A percentile compares a stretch with the other conserved stretches of the same genome.
phyloP scores from a whole-genome alignment of 2,329 filamentous ascomycete species.

The Aureobasidium mangrovei region DNA sequence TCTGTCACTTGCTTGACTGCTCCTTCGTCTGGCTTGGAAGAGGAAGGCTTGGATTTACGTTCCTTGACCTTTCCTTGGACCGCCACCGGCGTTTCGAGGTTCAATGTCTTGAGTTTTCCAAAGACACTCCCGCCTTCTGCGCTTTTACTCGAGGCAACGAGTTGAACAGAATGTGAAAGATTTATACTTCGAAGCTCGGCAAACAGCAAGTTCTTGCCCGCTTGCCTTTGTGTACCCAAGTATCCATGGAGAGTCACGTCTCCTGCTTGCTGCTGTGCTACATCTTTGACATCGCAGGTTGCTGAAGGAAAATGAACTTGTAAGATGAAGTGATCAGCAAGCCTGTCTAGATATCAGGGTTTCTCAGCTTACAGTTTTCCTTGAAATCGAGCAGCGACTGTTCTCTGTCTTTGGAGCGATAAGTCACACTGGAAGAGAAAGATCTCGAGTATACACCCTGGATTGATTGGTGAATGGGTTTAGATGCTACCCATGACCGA shows the following conservation, averaged over 20 bases:
- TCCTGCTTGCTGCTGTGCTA: conserved; percentile 19
- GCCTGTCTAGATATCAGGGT: neutral
- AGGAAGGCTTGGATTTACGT: conserved; percentile 24
- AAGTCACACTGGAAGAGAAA: neutral
- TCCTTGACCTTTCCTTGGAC: conserved; percentile 42
- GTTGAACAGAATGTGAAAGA: conserved; percentile 28
- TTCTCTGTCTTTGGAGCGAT: neutral
- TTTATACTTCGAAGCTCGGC: conserved; percentile 46
- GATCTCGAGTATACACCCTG: neutral
- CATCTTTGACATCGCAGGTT: conserved; percentile 30
- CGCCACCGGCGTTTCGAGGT: conserved; percentile 46
- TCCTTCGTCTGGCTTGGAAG: conserved; percentile 21
- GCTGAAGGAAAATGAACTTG: conserved; percentile 40
- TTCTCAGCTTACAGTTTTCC: conserved; percentile 14
- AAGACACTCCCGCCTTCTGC: neutral
- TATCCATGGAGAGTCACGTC: conserved; percentile 59
- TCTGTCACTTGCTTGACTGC: conserved; percentile 27
- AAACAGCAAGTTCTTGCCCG: conserved; percentile 64
- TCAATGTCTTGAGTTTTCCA: conserved; percentile 35
- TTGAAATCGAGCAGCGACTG: conserved; percentile 23
- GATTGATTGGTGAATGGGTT: neutral
- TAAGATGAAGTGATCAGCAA: neutral
- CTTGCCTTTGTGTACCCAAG: conserved; percentile 56
- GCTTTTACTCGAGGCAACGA: conserved; percentile 23
- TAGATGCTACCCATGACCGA: neutral